A percentile compares a stretch with the other conserved stretches of the same genome.
Evolutionary conservation across 768 basidiomycete species (phyloP).

Genomic region (Tylopilus subfusipes): DNA sequence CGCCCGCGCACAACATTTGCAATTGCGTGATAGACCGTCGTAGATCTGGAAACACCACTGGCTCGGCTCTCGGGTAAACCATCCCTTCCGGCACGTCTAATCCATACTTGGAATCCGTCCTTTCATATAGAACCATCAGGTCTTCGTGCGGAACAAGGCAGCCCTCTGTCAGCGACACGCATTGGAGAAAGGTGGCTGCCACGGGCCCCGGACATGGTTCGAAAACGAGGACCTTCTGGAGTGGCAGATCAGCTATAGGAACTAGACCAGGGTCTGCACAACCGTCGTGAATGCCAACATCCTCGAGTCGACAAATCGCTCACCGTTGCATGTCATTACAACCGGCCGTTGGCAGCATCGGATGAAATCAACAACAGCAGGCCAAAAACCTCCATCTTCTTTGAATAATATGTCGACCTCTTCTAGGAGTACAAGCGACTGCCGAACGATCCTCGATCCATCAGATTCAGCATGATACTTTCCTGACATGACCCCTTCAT

Average conservation of each 20-base stretch:
- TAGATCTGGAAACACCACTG: slow-evolving; percentile 48
- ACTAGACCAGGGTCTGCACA: slow-evolving; percentile 65
- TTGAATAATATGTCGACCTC: slow-evolving; percentile 93
- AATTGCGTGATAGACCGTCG: slow-evolving; percentile 60
- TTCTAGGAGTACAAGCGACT: slow-evolving; percentile 89
- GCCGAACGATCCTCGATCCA: slow-evolving; percentile 44
- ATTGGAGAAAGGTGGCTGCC: slow-evolving; percentile 66
- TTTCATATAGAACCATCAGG: slow-evolving; percentile 46
- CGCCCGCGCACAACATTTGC: slow-evolving; percentile 48
- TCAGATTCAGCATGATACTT: slow-evolving; percentile 5
- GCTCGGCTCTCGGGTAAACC: slow-evolving; percentile 32
- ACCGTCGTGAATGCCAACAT: slow-evolving; percentile 6
- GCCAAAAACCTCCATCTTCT: slow-evolving; percentile 85
- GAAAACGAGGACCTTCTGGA: slow-evolving; percentile 72
- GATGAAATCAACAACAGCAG: slow-evolving; percentile 76
- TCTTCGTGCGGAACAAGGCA: slow-evolving; percentile 40
- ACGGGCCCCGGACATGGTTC: slow-evolving; percentile 50
- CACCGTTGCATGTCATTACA: slow-evolving; percentile 94
- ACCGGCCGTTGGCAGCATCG: slow-evolving; percentile 83
- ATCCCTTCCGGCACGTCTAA: slow-evolving; percentile 34
- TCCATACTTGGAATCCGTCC: slow-evolving; percentile 23
- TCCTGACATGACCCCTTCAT: neutral
- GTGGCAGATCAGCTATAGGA: slow-evolving; percentile 68
- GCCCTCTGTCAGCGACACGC: slow-evolving; percentile 57
- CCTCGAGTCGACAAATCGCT: slow-evolving; percentile 16